Evolutionary conservation across 163 green algal species (phyloP), one percentile per base, ranked within the genome.

Genomic region (Volvox carteri): DNA sequence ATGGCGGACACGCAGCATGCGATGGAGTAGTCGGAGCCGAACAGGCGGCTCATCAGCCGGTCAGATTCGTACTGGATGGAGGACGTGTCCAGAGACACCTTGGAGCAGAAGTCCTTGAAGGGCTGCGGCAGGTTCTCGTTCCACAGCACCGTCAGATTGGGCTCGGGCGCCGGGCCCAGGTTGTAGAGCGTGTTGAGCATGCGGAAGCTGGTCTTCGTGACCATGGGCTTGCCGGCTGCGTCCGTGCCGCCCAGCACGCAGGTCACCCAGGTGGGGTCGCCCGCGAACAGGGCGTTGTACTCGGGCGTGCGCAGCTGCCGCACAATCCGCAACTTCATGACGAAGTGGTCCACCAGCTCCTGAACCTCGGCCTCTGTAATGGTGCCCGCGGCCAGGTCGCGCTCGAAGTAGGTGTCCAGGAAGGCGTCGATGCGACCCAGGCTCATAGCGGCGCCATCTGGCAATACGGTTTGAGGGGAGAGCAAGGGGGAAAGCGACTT

Each of bases 241-340:
- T 93, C 92, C 11, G 89, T 89, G 67, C 95, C 95, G 60, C 92
- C 95, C 84, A 97, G 81, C 86, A 95, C 94, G 5, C 58, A 85
- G 21, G 95, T 97, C 21, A 96, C 95, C 95, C 95, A 97, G 50
- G 94, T 96, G 75, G 95, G 95, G 89, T 97, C 95, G 30, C 95
- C 95, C 0, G 95, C 94, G 87, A 97, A 97, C 54, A 97, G 93
- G 46, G 91, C 86, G 84, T 97, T 96, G 95, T 97, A 97, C 87
- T 97, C 95, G 16, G 94, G 94, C 28, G 95, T 96, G 87, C 95
- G 93, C 86, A 97, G 93, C 56, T 97, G 95, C 54, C 89, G 33
- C 30, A 97, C 94, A 30, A 97, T 94, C 86, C 94, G 91, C 91
- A 97, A 90, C 91, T 97, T 97, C 78, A 97, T 94, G 30, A 97